A percentile compares a stretch with the other conserved stretches of the same genome.
phyloP scores from a whole-genome alignment of 352 stramenopile genomes.

The Phytophthora pini region DNA sequence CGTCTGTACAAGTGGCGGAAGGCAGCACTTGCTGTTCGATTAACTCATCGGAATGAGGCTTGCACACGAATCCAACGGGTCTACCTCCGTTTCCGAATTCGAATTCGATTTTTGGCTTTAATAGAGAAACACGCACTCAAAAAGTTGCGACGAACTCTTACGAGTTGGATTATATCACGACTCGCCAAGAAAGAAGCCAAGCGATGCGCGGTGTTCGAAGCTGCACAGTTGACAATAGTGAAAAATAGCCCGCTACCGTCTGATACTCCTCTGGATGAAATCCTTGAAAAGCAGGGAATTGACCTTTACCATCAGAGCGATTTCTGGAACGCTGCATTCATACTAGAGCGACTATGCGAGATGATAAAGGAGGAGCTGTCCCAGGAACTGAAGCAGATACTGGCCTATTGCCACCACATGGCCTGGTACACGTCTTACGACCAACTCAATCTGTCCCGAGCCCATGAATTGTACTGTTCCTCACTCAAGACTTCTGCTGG shows the following conservation, averaged over 20 bases:
- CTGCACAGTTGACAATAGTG: conserved; percentile 11
- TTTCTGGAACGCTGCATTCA: conserved; percentile 63
- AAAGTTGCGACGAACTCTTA: conserved; percentile 41
- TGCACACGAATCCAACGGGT: conserved; percentile 54
- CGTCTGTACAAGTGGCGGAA: conserved; percentile 38
- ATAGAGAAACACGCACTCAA: conserved; percentile 48
- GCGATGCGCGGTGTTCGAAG: conserved; percentile 36
- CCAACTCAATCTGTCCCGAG: conserved; percentile 49
- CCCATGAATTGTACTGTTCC: conserved; percentile 55
- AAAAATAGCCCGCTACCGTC: conserved; percentile 5
- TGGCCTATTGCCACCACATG: conserved; percentile 77
- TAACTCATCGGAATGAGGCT: conserved; percentile 28
- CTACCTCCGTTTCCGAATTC: conserved; percentile 40
- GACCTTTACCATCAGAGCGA: conserved; percentile 48
- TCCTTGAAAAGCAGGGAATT: conserved; percentile 52
- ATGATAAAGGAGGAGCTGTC: conserved; percentile 16
- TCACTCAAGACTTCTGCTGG: conserved; percentile 27
- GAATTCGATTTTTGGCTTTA: conserved; percentile 33
- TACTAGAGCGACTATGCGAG: conserved; percentile 48
- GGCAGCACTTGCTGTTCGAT: conserved; percentile 9
- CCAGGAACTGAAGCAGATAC: conserved; percentile 23
- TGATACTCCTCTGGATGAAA: conserved; percentile 36
- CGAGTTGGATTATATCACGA: conserved; percentile 54
- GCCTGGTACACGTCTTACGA: conserved; percentile 71
- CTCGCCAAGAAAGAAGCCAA: conserved; percentile 50